phyloP scores from a whole-genome alignment of 192 early-diverging fungal genomes.

The Mortierella claussenii region DNA sequence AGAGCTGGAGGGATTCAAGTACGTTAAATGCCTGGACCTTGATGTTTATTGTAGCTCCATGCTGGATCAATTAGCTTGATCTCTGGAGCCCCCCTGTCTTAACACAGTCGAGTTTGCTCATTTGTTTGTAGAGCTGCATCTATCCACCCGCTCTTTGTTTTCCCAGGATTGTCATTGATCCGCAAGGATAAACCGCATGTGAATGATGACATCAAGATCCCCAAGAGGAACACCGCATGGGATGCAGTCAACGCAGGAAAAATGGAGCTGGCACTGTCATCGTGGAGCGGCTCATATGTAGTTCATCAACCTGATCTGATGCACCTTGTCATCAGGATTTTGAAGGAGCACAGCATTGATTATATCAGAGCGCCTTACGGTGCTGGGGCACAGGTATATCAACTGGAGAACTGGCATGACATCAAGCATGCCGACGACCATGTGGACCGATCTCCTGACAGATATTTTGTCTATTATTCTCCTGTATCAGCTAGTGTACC shows the following conservation, averaged over 20 bases:
- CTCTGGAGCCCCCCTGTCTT: too few species aligned
- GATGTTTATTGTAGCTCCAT: not conserved
- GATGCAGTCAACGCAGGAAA: conserved; percentile 71
- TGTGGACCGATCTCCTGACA: too few species aligned
- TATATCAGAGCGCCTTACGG: conserved; percentile 85
- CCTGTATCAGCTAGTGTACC: conserved; percentile 68
- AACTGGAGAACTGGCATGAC: too few species aligned
- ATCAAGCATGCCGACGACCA: too few species aligned
- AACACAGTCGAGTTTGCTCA: too few species aligned
- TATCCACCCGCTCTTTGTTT: conserved; percentile 84
- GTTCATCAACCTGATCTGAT: conserved; percentile 71
- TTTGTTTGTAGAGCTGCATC: conserved; percentile 65
- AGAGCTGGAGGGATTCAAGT: conserved; percentile 74
- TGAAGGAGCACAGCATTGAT: conserved; percentile 73
- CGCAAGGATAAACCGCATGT: conserved; percentile 78
- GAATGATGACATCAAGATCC: conserved; percentile 70
- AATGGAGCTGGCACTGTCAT: conserved; percentile 65
- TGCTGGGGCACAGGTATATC: conserved; percentile 74
- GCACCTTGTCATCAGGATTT: conserved; percentile 74
- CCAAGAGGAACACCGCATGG: conserved; percentile 74
- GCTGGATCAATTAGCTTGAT: not conserved
- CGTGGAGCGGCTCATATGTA: conserved; percentile 64
- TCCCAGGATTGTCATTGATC: conserved; percentile 74
- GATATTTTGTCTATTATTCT: not conserved
- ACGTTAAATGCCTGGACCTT: too few species aligned